Conservation (phyloP, 345 rosid species). For the Syzygium grande region DNA sequence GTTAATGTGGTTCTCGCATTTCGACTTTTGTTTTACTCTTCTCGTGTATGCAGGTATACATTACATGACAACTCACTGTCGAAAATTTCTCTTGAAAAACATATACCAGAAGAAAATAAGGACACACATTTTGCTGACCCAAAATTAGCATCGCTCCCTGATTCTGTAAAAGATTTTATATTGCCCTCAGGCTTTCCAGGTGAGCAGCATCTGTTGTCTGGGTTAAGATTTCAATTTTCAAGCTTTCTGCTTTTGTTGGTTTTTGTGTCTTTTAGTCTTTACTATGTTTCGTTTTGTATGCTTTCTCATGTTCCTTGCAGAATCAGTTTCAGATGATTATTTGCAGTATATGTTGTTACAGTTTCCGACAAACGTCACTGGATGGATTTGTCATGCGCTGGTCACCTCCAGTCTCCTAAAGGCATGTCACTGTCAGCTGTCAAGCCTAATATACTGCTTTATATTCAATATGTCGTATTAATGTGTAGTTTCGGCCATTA, state of each 20-base stretch:
- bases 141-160: slow-evolving; percentile 53
- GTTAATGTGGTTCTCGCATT: not conserved
- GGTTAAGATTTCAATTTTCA: not conserved
- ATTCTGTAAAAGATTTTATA: slow-evolving; percentile 48
- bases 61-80: slow-evolving; percentile 33
- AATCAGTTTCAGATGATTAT: slow-evolving; percentile 92
- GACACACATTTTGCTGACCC: slow-evolving; percentile 1
- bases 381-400: slow-evolving; percentile 85
- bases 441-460: not conserved
- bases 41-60: slow-evolving; percentile 37
- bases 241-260: not conserved
- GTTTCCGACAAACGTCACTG: slow-evolving; percentile 93
- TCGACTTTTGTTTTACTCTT: not conserved
- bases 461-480: not conserved
- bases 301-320: slow-evolving; percentile 25
- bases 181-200: slow-evolving; percentile 92
- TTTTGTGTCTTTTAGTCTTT: not conserved
- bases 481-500: not conserved
- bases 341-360: slow-evolving; percentile 84
- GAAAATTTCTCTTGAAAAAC: not conserved
- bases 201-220: slow-evolving; percentile 6
- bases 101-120: not conserved
- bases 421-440: slow-evolving; percentile 42
- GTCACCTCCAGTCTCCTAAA: slow-evolving; percentile 96
- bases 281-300: not conserved